phyloP scores from a whole-genome alignment of 1,139 yeast species.

The Saccharomyces hybrid region DNA sequence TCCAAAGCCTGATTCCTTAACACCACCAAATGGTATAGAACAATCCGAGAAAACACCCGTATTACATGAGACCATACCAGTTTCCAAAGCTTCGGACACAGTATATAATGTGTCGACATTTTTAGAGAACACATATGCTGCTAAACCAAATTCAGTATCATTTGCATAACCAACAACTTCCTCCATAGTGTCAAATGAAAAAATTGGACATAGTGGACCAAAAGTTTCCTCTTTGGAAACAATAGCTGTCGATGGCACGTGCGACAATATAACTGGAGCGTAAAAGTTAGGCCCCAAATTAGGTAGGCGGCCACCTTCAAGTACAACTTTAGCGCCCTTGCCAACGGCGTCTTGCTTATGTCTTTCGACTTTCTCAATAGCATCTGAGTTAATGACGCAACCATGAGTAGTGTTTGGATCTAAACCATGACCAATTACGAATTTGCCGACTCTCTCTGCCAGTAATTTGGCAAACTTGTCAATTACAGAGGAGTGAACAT shows the following conservation, averaged over 20 bases:
- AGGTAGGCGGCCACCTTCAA: constrained; percentile 58
- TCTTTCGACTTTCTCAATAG: constrained; percentile 58
- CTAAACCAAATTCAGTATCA: constrained; percentile 62
- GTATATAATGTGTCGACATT: constrained; percentile 55
- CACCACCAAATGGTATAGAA: constrained; percentile 74
- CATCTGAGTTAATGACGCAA: constrained; percentile 63
- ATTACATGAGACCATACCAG: constrained; percentile 80
- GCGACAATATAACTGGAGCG: constrained; percentile 63
- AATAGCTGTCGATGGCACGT: constrained; percentile 56
- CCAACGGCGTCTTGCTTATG: constrained; percentile 69
- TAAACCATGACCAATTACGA: constrained; percentile 70
- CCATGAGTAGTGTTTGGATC: constrained; percentile 67
- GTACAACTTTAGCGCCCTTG: constrained; percentile 61
- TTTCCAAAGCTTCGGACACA: constrained; percentile 62
- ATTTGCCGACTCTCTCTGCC: constrained; percentile 45
- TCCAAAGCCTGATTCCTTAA: constrained; percentile 74
- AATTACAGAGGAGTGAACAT: constrained; percentile 55
- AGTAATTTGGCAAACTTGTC: constrained; percentile 50
- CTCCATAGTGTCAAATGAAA: constrained; percentile 56
- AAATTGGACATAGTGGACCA: constrained; percentile 82
- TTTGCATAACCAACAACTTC: constrained; percentile 69
- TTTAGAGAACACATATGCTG: constrained; percentile 71
- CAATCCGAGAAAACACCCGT: constrained; percentile 67
- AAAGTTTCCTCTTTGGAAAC: constrained; percentile 76
- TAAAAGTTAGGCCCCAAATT: constrained; percentile 72